These are phyloP conservation scores for Pulveroboletus ravenelii DNA, from an alignment of 768 basidiomycete species.

Conservation along the genomic window DNA sequence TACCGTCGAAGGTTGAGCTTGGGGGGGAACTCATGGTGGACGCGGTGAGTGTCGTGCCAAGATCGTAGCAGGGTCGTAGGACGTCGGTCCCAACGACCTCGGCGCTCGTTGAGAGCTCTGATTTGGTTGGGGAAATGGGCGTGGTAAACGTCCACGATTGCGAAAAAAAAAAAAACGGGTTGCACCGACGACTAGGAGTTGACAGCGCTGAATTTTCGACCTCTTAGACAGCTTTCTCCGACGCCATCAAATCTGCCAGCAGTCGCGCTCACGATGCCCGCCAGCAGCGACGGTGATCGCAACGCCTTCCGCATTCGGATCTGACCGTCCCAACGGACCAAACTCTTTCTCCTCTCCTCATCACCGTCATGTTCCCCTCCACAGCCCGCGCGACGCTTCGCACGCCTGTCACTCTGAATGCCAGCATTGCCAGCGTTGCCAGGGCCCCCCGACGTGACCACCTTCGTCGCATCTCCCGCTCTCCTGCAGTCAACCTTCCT, in stretches of 20 bases:
- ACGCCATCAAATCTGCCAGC: no score
- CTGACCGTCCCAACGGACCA: no score
- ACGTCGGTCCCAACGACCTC: background rate
- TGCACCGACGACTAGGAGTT: background rate
- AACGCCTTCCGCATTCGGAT: conserved; percentile 5
- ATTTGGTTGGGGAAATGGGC: background rate
- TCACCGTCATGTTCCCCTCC: conserved; percentile 4
- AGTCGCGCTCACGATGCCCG: background rate
- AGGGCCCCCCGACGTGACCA: background rate
- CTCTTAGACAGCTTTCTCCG: no score
- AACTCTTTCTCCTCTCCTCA: background rate
- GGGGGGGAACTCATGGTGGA: conserved; percentile 16
- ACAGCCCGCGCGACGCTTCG: conserved; percentile 6
- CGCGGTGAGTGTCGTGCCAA: background rate
- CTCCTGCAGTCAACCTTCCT: background rate
- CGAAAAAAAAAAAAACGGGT: background rate
- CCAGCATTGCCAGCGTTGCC: background rate
- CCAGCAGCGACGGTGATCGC: no score
- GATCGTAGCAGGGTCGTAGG: background rate
- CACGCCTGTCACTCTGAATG: background rate
- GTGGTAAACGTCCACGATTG: background rate
- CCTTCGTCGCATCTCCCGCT: conserved; percentile 17
- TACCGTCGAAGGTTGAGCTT: conserved; percentile 12
- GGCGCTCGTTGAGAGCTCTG: background rate
- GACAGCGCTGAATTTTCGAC: background rate